These are phyloP conservation scores for Pseudocercospora fuligena DNA, from an alignment of 2,329 filamentous ascomycete genomes.

Conservation along the genomic window DNA sequence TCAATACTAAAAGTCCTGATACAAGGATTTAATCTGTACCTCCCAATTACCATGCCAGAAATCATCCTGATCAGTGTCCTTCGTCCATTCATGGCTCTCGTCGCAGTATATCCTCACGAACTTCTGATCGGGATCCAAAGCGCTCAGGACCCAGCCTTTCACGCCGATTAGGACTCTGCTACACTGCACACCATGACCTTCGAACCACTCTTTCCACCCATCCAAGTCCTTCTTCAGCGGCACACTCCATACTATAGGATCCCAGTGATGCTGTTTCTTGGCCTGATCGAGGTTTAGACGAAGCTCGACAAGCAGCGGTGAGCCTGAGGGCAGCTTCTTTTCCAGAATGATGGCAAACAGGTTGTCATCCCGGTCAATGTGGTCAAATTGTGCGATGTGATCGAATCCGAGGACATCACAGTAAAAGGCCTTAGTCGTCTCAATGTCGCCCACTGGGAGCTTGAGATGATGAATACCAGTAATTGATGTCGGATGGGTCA, in stretches of 20 bases:
- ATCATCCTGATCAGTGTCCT: conserved; percentile 3
- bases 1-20: no score
- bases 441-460: not conserved
- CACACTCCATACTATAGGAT: conserved; percentile 6
- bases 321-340: not conserved
- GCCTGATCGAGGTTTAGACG: not conserved
- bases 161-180: not conserved
- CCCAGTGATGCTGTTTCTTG: not conserved
- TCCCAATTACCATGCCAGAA: not conserved
- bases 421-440: not conserved
- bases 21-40: not conserved
- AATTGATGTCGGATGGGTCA: not conserved
- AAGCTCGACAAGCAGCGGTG: conserved; percentile 3
- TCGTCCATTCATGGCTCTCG: conserved; percentile 7
- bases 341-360: not conserved
- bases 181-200: not conserved
- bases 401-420: not conserved
- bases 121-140: conserved; percentile 1
- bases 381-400: not conserved
- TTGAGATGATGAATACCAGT: conserved; percentile 8
- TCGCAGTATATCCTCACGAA: conserved; percentile 7
- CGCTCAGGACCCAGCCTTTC: not conserved
- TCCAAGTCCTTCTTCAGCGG: not conserved
- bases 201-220: not conserved
- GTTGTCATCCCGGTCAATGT: not conserved